These are phyloP conservation scores for Scorias spongiosa DNA, from an alignment of 2,329 filamentous ascomycete genomes.

Conservation along the genomic window DNA sequence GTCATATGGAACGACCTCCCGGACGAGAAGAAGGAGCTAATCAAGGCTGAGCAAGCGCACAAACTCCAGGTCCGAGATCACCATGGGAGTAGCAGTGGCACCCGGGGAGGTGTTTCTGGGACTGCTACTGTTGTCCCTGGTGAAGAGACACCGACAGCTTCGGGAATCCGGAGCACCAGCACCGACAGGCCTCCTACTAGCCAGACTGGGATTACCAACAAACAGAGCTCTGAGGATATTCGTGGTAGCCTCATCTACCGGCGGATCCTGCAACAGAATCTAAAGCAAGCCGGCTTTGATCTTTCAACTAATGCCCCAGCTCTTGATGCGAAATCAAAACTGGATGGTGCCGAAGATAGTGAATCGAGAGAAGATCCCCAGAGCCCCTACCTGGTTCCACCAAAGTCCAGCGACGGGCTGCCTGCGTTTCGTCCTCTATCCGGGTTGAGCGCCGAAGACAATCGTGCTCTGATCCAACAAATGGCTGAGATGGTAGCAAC, in stretches of 20 bases:
- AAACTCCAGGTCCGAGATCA: slow-evolving; percentile 9
- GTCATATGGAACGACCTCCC: slow-evolving; percentile 86
- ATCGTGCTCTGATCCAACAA: slow-evolving; percentile 64
- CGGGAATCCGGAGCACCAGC: slow-evolving; percentile 2
- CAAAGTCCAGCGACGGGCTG: slow-evolving; percentile 38
- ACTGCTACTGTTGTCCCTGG: slow-evolving; percentile 7
- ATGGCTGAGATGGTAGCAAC: slow-evolving; percentile 90
- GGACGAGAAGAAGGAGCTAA: slow-evolving; percentile 32
- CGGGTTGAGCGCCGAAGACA: slow-evolving; percentile 69
- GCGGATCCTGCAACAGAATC: slow-evolving; percentile 76
- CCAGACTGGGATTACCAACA: slow-evolving; percentile 8
- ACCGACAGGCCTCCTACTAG: slow-evolving; percentile 5
- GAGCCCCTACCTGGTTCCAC: slow-evolving; percentile 62
- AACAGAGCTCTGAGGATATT: slow-evolving; percentile 49
- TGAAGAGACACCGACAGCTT: slow-evolving; percentile 1
- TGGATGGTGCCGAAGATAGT: slow-evolving; percentile 1
- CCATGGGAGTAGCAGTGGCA: slow-evolving; percentile 1
- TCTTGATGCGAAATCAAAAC: slow-evolving; percentile 3
- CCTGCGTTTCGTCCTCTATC: slow-evolving; percentile 35
- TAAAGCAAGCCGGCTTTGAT: slow-evolving; percentile 64
- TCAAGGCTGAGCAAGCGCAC: slow-evolving; percentile 21
- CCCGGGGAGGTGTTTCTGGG: slow-evolving; percentile 1
- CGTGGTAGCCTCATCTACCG: slow-evolving; percentile 84
- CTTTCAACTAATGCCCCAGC: slow-evolving; percentile 30
- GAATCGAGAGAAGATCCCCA: slow-evolving; percentile 18